Conservation (phyloP, 768 basidiomycete species). For the Hygrophoropsis aurantiaca region DNA sequence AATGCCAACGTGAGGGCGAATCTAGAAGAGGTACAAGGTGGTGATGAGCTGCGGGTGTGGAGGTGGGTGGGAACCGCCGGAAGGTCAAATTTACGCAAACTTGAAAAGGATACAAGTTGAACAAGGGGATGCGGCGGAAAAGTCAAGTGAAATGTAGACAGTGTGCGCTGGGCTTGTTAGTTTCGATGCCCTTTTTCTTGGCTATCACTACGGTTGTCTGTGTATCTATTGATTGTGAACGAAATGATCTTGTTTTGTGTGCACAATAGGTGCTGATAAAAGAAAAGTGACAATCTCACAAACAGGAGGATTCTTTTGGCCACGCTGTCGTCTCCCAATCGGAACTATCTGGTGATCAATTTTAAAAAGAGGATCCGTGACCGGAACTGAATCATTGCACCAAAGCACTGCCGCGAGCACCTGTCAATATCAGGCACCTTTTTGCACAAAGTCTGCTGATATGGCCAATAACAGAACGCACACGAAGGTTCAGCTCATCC, state of each 20-base stretch:
- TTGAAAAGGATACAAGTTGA: constrained; percentile 28
- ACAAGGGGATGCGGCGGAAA: constrained; percentile 25
- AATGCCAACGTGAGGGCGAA: constrained; percentile 89
- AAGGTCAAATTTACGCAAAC: constrained; percentile 32
- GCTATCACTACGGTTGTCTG: constrained; percentile 11
- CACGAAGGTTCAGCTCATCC: background rate
- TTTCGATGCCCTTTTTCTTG: constrained; percentile 12
- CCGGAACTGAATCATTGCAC: constrained; percentile 26
- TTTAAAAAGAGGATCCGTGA: constrained; percentile 31
- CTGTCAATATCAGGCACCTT: constrained; percentile 24
- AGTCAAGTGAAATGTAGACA: constrained; percentile 18
- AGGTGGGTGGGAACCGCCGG: constrained; percentile 74
- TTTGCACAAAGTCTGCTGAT: constrained; percentile 15
- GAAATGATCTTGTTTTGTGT: constrained; percentile 1
- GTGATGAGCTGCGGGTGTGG: constrained; percentile 91
- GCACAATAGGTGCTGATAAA: constrained; percentile 15
- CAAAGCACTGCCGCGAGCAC: constrained; percentile 26
- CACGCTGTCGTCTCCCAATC: no score
- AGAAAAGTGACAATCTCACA: no score
- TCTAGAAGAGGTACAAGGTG: constrained; percentile 78
- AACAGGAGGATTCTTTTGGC: no score
- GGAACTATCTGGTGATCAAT: no score
- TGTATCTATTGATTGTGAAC: background rate
- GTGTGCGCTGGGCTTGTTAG: constrained; percentile 11
- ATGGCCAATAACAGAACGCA: constrained; percentile 24